A percentile compares a stretch with the other conserved stretches of the same genome.
phyloP scores from a whole-genome alignment of 768 basidiomycete genomes.

The Gautieria morchelliformis region DNA sequence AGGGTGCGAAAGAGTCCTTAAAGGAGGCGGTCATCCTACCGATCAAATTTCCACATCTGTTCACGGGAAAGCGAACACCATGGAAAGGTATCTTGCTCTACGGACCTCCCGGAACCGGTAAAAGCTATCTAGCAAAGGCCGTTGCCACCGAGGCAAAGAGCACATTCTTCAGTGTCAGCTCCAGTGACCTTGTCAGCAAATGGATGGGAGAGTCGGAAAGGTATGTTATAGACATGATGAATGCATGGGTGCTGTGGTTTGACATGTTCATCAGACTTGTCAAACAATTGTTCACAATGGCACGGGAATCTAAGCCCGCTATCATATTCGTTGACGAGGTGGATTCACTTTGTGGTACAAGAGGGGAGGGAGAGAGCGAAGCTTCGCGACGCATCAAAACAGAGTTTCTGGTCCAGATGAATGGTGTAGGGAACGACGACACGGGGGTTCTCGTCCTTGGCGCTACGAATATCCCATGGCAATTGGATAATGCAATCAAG shows the following conservation, averaged over 20 bases:
- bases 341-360: slow-evolving; percentile 88
- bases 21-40: slow-evolving; percentile 99
- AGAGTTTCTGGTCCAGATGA: slow-evolving; percentile 97
- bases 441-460: slow-evolving; percentile 93
- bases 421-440: slow-evolving; percentile 96
- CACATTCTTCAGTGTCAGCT: slow-evolving; percentile 96
- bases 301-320: slow-evolving; percentile 89
- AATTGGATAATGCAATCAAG: slow-evolving; percentile 94
- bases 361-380: slow-evolving; percentile 96
- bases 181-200: slow-evolving; percentile 92
- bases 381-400: slow-evolving; percentile 97
- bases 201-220: slow-evolving; percentile 99
- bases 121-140: slow-evolving; percentile 94
- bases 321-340: slow-evolving; percentile 99
- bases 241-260: not conserved
- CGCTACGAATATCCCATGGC: slow-evolving; percentile 98
- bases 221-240: slow-evolving; percentile 31
- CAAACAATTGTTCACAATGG: slow-evolving; percentile 92
- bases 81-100: slow-evolving; percentile 96
- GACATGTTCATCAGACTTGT: slow-evolving; percentile 53
- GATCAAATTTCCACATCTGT: slow-evolving; percentile 97
- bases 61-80: slow-evolving; percentile 96
- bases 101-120: slow-evolving; percentile 96
- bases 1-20: slow-evolving; percentile 87
- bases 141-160: slow-evolving; percentile 99